These are phyloP conservation scores for Domatiomyces globalis DNA, from an alignment of 2,329 filamentous ascomycete species.

Conservation along the genomic window DNA sequence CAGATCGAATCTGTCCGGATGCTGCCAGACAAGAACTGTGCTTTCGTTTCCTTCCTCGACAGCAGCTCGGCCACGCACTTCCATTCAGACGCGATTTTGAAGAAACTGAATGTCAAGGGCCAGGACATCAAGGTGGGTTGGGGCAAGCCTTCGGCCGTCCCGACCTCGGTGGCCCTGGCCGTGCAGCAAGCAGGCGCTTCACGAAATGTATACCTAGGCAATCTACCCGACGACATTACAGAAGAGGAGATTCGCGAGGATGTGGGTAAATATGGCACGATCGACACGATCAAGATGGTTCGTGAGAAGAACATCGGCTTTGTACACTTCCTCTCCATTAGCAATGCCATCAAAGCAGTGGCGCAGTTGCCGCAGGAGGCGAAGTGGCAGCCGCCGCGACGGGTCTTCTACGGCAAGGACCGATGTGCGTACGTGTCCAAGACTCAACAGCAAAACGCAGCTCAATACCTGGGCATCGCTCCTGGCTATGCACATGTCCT, in stretches of 20 bases:
- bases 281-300: conserved; percentile 95
- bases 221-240: conserved; percentile 73
- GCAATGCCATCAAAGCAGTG: conserved; percentile 96
- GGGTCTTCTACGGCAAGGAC: conserved; percentile 98
- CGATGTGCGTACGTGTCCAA: conserved; percentile 97
- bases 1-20: conserved; percentile 98
- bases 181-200: conserved; percentile 96
- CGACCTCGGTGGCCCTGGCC: conserved; percentile 89
- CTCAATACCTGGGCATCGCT: conserved; percentile 92
- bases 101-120: conserved; percentile 95
- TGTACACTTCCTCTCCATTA: conserved; percentile 92
- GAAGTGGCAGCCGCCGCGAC: conserved; percentile 90
- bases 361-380: conserved; percentile 88
- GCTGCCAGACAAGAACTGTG: conserved; percentile 97
- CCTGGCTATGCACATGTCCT: conserved; percentile 93
- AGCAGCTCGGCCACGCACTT: conserved; percentile 97
- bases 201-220: conserved; percentile 91
- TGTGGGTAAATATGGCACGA: conserved; percentile 85
- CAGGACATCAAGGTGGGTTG: conserved; percentile 99
- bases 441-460: conserved; percentile 97
- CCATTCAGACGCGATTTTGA: conserved; percentile 98
- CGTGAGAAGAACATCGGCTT: conserved; percentile 97
- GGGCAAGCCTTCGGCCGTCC: conserved; percentile 97
- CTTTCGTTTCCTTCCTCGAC: conserved; percentile 97
- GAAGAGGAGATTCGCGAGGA: conserved; percentile 92